Evolutionary conservation across 139 green algal genomes (phyloP).

Genomic region (Coccomyxa sp.): DNA sequence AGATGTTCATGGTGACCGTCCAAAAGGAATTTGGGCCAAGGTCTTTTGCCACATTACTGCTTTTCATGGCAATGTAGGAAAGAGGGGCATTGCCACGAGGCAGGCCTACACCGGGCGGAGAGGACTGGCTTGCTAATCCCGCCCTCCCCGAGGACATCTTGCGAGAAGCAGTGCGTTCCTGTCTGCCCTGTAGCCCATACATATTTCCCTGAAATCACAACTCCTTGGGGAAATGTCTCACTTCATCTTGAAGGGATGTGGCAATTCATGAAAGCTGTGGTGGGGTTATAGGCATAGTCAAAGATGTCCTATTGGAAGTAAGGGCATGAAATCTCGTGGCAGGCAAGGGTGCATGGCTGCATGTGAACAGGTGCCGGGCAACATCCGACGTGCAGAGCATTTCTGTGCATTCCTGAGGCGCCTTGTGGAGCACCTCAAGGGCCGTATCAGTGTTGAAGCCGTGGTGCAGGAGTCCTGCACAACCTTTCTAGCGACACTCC

Average conservation of each 20-base stretch:
- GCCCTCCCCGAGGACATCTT: constrained; percentile 85
- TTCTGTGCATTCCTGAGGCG: constrained; percentile 95
- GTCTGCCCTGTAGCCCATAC: too few species aligned
- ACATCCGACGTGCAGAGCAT: constrained; percentile 94
- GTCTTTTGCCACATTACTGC: too few species aligned
- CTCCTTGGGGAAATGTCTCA: too few species aligned
- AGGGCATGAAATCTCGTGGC: too few species aligned
- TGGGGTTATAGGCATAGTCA: too few species aligned
- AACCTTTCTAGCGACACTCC: constrained; percentile 76
- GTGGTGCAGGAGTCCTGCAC: constrained; percentile 73
- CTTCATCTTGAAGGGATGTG: too few species aligned
- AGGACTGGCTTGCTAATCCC: constrained; percentile 84
- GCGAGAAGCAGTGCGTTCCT: constrained; percentile 67
- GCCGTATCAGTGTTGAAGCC: constrained; percentile 43
- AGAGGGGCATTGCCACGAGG: neutral
- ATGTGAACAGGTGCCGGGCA: constrained; percentile 59
- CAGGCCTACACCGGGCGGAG: constrained; percentile 11
- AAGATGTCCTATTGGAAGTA: too few species aligned
- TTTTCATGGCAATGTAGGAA: neutral
- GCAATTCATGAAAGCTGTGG: too few species aligned
- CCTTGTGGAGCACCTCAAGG: constrained; percentile 82
- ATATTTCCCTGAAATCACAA: too few species aligned
- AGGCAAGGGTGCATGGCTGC: too few species aligned
- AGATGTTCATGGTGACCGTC: too few species aligned
- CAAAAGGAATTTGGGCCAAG: too few species aligned